Conservation (phyloP, 2,329 filamentous ascomycete genomes). For the Neofusicoccum parvum region DNA sequence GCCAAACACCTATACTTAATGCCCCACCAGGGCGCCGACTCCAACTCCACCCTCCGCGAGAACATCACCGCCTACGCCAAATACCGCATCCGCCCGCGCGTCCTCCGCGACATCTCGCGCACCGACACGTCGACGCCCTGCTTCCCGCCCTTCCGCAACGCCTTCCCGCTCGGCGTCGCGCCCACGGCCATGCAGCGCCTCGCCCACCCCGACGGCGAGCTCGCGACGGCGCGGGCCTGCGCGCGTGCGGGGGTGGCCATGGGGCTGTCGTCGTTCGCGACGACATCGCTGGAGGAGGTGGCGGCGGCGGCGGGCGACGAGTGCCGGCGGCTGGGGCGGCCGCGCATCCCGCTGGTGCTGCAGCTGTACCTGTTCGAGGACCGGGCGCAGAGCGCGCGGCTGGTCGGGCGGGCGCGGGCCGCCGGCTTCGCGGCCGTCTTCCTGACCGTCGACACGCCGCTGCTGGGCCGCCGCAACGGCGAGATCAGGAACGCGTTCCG, state of each 20-base stretch:
- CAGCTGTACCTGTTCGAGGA: slow-evolving; percentile 65
- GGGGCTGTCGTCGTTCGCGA: slow-evolving; percentile 43
- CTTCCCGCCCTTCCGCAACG: slow-evolving; percentile 38
- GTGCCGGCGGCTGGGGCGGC: slow-evolving; percentile 33
- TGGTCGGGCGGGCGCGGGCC: slow-evolving; percentile 50
- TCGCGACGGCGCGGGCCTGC: slow-evolving; percentile 45
- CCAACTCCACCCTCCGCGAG: slow-evolving; percentile 27
- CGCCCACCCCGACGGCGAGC: slow-evolving; percentile 47
- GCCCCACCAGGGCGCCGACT: slow-evolving; percentile 6
- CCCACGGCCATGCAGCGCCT: slow-evolving; percentile 47
- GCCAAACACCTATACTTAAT: no score
- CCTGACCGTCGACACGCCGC: slow-evolving; percentile 61
- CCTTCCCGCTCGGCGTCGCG: slow-evolving; percentile 46
- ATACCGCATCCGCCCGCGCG: slow-evolving; percentile 35
- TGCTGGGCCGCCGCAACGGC: slow-evolving; percentile 58
- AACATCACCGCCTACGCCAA: slow-evolving; percentile 34
- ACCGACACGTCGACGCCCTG: slow-evolving; percentile 35
- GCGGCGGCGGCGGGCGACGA: slow-evolving; percentile 48
- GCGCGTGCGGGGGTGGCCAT: slow-evolving; percentile 40
- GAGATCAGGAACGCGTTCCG: slow-evolving; percentile 50
- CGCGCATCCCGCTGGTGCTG: slow-evolving; percentile 55
- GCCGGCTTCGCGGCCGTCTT: slow-evolving; percentile 57
- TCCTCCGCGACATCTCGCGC: slow-evolving; percentile 43
- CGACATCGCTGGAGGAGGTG: slow-evolving; percentile 45
- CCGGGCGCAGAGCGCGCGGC: slow-evolving; percentile 50